Percentiles rank a stretch among this genome's conserved stretches.
These are phyloP conservation scores for Pseudomonodictys pantanalensis DNA, from an alignment of 495 filamentous ascomycete genomes.

Conservation along the genomic window DNA sequence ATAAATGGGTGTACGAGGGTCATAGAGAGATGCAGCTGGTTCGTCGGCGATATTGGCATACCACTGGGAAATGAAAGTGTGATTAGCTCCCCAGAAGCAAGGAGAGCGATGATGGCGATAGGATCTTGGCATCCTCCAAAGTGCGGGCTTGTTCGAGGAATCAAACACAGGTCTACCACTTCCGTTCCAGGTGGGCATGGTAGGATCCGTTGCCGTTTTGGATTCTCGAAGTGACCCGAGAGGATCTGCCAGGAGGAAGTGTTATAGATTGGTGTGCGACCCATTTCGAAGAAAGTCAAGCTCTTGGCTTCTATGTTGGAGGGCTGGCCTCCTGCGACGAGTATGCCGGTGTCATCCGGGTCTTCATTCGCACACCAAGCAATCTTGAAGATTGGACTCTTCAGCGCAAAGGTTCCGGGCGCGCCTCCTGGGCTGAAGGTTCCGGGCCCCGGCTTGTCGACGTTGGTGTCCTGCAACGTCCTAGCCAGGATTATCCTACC, in stretches of 20 bases:
- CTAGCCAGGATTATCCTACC: conserved; percentile 80
- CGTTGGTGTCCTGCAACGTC: conserved; percentile 66
- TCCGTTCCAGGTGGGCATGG: conserved; percentile 75
- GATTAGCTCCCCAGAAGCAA: conserved; percentile 81
- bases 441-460: conserved; percentile 60
- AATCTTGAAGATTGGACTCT: conserved; percentile 70
- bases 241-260: conserved; percentile 87
- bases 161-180: conserved; percentile 75
- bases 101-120: conserved; percentile 71
- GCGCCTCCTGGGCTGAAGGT: conserved; percentile 44
- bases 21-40: conserved; percentile 80
- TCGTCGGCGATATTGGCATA: conserved; percentile 83
- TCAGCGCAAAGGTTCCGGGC: conserved; percentile 51
- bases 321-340: conserved; percentile 77
- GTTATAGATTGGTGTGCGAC: conserved; percentile 80
- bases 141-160: conserved; percentile 77
- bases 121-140: conserved; percentile 88
- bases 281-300: conserved; percentile 84
- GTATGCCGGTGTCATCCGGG: conserved; percentile 84
- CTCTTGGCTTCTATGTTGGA: conserved; percentile 64
- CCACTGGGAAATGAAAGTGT: conserved; percentile 90
- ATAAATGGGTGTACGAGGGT: conserved; percentile 86
- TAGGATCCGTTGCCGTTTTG: conserved; percentile 65
- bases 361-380: conserved; percentile 91
- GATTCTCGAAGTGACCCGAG: conserved; percentile 67